Conservation (phyloP, 495 filamentous ascomycete genomes). For the Letharia lupina region DNA sequence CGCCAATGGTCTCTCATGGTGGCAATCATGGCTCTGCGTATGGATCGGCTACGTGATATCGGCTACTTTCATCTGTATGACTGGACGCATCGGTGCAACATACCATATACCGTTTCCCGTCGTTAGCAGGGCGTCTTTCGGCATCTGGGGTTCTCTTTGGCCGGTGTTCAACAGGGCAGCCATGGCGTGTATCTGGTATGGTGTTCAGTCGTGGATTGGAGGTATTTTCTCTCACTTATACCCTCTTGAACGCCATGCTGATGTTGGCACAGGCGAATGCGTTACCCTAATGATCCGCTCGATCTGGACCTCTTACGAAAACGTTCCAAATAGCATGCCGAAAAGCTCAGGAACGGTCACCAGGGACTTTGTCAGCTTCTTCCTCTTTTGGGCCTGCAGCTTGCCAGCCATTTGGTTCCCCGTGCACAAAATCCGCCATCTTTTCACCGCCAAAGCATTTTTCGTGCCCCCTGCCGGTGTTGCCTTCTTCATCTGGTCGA, state of each 20-base stretch:
- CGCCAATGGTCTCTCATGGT: slow-evolving; percentile 75
- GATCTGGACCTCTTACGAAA: slow-evolving; percentile 64
- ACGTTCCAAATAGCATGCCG: slow-evolving; percentile 60
- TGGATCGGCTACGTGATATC: slow-evolving; percentile 79
- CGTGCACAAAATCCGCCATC: slow-evolving; percentile 56
- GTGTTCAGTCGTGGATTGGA: slow-evolving; percentile 80
- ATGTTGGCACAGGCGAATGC: slow-evolving; percentile 46
- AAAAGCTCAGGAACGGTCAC: slow-evolving; percentile 63
- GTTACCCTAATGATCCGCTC: slow-evolving; percentile 73
- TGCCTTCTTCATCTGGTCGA: slow-evolving; percentile 85
- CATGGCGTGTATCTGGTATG: slow-evolving; percentile 85
- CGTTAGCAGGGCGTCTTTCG: slow-evolving; percentile 64
- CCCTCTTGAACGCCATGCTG: slow-evolving; percentile 9
- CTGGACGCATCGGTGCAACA: slow-evolving; percentile 79
- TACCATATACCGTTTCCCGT: slow-evolving; percentile 89
- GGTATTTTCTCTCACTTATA: slow-evolving; percentile 34
- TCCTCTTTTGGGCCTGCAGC: slow-evolving; percentile 73
- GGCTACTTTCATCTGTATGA: slow-evolving; percentile 63
- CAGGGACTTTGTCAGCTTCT: slow-evolving; percentile 67
- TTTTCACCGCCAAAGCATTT: slow-evolving; percentile 86
- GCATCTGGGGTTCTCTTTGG: slow-evolving; percentile 84
- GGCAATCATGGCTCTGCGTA: slow-evolving; percentile 88
- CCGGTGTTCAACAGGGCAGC: slow-evolving; percentile 83
- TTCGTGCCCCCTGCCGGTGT: slow-evolving; percentile 78
- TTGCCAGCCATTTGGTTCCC: slow-evolving; percentile 78